phyloP scores from a whole-genome alignment of 1,284 basidiomycete genomes.

The Trametes sp. region DNA sequence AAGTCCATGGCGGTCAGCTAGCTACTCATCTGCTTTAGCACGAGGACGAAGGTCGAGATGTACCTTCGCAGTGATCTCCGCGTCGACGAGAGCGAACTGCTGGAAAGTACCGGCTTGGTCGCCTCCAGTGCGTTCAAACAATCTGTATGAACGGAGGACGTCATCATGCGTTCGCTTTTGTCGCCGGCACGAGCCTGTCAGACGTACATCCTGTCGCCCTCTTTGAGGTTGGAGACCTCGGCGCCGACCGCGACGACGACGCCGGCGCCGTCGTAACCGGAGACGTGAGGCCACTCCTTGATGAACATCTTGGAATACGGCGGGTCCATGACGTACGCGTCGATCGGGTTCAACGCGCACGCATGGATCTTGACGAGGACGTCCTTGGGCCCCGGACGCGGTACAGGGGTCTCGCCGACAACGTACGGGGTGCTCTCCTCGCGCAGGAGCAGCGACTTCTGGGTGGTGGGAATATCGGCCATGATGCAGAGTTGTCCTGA shows the following conservation, averaged over 20 bases:
- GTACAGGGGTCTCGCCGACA: conserved; percentile 6
- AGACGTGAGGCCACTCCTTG: conserved; percentile 32
- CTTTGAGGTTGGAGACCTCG: conserved; percentile 55
- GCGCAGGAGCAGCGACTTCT: conserved; percentile 7
- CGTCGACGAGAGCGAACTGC: conserved; percentile 53
- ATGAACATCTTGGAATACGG: neutral
- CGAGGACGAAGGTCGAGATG: too few species aligned
- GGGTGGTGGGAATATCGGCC: conserved; percentile 10
- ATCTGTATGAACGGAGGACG: conserved; percentile 36
- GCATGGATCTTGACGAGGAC: conserved; percentile 17
- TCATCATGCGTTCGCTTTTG: too few species aligned
- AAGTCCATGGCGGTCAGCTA: too few species aligned
- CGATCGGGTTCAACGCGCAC: conserved; percentile 9
- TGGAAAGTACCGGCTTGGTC: conserved; percentile 50
- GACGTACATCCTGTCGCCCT: conserved; percentile 52
- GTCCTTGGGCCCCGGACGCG: conserved; percentile 11
- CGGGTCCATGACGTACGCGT: neutral
- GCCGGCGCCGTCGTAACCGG: conserved; percentile 67
- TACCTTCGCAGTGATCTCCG: conserved; percentile 45
- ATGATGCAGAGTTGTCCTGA: too few species aligned
- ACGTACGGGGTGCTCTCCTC: conserved; percentile 7
- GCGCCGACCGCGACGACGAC: conserved; percentile 60
- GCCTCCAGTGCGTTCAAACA: conserved; percentile 45
- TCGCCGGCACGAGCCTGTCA: neutral
- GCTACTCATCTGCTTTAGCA: neutral